Evolutionary conservation across 2,329 filamentous ascomycete species (phyloP), one percentile per base, ranked within the genome.

Genomic region (Cucurbitaria berberidis): DNA sequence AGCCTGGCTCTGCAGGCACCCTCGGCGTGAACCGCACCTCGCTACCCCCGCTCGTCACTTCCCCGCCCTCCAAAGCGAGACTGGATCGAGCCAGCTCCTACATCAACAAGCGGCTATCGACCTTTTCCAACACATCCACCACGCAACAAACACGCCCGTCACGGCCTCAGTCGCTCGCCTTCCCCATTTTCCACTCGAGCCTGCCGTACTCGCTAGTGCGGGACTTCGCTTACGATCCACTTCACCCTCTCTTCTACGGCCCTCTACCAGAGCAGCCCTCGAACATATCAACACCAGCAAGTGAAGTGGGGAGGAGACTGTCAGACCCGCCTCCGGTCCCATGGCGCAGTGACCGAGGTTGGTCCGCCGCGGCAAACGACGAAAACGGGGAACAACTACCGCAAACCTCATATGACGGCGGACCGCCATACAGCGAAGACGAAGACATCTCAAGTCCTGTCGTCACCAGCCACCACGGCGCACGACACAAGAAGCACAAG

Each of bases 381-480:
- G 59, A 69, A 48, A 59, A 57, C 3, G 85, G 82, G 21, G 84
- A 90, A 62, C 89, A 93, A 67, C 81, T 96, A 15, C 88, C 91
- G 9, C 89, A 90, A 18, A 92, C 95, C 70, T 86, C 91, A 43
- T 93, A 95, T 66, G 90, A 86, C 43, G 75, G 75, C 70, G 93
- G 93, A 0, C 93, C 93, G 19, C 93, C 93, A 2, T 98, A 92
- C 79, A 96, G 91, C 74, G 93, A 97, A 77, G 93, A 98, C 68
- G 92, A 98, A 66, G 95, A 98, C 74, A 82, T 97, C 38, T 91
- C 95, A 69, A 96, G 92, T 70, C 93, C 93, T 0, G 84, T 88
- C 15, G 90, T 96, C 16, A 91, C 93, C 13, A 91, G 89, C 61
- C 69, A 73, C 43, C 69, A 72, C 45, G 60, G 55, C 36, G 89